Percentiles rank a stretch among this genome's conserved stretches.
Conservation (phyloP, 345 rosid genomes). For the Clarkia xantiana region DNA sequence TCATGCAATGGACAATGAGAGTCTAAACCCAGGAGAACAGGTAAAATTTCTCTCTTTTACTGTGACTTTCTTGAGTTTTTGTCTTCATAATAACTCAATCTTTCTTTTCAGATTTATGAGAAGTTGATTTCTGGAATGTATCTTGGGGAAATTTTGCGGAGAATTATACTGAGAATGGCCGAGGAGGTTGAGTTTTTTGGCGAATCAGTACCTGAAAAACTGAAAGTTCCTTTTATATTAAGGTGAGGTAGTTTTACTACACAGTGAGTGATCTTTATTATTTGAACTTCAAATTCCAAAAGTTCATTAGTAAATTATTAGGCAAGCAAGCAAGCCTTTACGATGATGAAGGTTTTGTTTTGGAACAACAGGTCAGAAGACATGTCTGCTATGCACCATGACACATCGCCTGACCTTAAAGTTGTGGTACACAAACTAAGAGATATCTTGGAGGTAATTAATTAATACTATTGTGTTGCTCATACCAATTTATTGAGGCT, state of each 20-base stretch:
- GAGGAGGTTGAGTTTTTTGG: slow-evolving; percentile 66
- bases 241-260: slow-evolving; percentile 19
- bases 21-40: slow-evolving; percentile 74
- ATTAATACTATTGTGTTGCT: too few relatives aligned
- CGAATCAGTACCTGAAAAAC: slow-evolving; percentile 43
- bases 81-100: not conserved
- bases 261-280: too few relatives aligned
- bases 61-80: not conserved
- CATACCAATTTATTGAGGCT: too few relatives aligned
- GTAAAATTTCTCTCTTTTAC: slow-evolving; percentile 16
- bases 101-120: slow-evolving; percentile 41
- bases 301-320: too few relatives aligned
- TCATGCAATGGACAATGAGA: slow-evolving; percentile 34
- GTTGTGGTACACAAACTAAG: slow-evolving; percentile 44
- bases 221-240: slow-evolving; percentile 44
- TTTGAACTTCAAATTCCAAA: too few relatives aligned
- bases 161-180: slow-evolving; percentile 48
- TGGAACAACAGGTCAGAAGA: slow-evolving; percentile 39
- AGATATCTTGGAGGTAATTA: slow-evolving; percentile 48
- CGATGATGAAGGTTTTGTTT: too few relatives aligned
- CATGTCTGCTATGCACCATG: slow-evolving; percentile 81
- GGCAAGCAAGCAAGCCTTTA: too few relatives aligned
- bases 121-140: slow-evolving; percentile 73
- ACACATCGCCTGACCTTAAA: slow-evolving; percentile 46
- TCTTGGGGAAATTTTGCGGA: slow-evolving; percentile 57